Base-by-base conservation (phyloP, 768 basidiomycete genomes). In the Nidula microcarpa region DNA sequence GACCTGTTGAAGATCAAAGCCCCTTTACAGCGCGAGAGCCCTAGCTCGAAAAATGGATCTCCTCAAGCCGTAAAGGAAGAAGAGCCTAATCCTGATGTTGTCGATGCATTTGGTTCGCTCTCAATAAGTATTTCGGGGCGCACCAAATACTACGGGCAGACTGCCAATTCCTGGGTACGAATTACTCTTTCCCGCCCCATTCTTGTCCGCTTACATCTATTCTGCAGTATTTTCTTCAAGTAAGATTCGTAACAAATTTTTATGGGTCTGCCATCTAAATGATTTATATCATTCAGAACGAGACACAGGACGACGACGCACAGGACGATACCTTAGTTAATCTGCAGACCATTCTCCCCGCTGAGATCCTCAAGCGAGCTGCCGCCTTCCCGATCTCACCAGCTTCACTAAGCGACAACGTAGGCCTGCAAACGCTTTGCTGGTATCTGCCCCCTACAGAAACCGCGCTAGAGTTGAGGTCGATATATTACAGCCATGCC, bases 91-190 rank as follows among this genome's bases (percentile, higher is more conserved):
- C 79, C 80, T 6, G 88, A 91, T 59, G 76, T 89, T 44, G 81
- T 90, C 4, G 87, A 90, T 65, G 87, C 89, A 8, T 90, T 90
- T 64, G 89, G 89, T 16, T 87, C 88, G 0, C 70, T 91, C n/a
- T 82, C 85, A 9, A 87, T 91, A 58, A 85, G 76, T 46, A 69
- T 85, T 17, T 82, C 85, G 1, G 89, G 89, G 6, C 80, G 84
- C 44, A 80, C 88, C 18, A 90, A 86, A 62, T 91, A 87, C 61
- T 89, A 79, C 57, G 88, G 89, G 9, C 84, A 85, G 33, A 87
- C 78, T 18, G 89, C 89, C 17, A 89, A 84, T 57, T 90, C 89
- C 10, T 89, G 82, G 82, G 89, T 89, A 61, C 56, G 83, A 66
- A 33, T 35, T 35, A 54, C 46, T 33, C 54, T 53, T 59, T 44